Evolutionary conservation across 257 asterid genomes (phyloP).

Genomic region (Solanum appendiculatum): DNA sequence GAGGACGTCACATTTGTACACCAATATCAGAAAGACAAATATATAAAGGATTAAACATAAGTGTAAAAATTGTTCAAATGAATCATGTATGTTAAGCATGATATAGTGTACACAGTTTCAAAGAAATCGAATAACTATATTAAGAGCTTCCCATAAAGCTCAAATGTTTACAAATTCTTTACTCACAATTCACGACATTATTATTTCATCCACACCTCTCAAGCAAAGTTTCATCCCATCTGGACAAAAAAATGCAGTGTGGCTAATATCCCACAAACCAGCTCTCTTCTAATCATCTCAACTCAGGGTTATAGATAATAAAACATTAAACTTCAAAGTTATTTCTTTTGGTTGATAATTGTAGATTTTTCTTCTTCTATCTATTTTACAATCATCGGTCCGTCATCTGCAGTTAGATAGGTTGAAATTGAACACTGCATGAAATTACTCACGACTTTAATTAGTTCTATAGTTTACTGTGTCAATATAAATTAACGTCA

Average conservation of each 20-base stretch:
- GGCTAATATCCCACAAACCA: not conserved
- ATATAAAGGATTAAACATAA: too few relatives aligned
- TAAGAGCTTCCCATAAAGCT: not conserved
- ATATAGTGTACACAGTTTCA: not conserved
- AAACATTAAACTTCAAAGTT: not conserved
- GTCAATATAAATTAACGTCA: not conserved
- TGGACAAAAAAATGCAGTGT: not conserved
- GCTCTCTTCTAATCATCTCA: not conserved
- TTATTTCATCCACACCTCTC: not conserved
- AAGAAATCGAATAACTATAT: not conserved
- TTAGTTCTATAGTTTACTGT: not conserved
- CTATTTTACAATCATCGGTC: not conserved
- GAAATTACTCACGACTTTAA: not conserved
- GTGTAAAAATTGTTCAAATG: not conserved
- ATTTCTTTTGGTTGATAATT: not conserved
- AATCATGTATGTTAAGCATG: not conserved
- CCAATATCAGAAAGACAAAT: not conserved
- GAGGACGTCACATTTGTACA: not conserved
- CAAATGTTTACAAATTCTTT: too few relatives aligned
- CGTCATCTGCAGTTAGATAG: not conserved
- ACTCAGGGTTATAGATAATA: not conserved
- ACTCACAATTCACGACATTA: not conserved
- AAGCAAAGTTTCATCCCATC: not conserved
- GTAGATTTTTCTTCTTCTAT: not conserved
- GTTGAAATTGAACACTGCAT: not conserved